Conservation (phyloP, 768 basidiomycete genomes). For the Omphalotus guepiniiformis region DNA sequence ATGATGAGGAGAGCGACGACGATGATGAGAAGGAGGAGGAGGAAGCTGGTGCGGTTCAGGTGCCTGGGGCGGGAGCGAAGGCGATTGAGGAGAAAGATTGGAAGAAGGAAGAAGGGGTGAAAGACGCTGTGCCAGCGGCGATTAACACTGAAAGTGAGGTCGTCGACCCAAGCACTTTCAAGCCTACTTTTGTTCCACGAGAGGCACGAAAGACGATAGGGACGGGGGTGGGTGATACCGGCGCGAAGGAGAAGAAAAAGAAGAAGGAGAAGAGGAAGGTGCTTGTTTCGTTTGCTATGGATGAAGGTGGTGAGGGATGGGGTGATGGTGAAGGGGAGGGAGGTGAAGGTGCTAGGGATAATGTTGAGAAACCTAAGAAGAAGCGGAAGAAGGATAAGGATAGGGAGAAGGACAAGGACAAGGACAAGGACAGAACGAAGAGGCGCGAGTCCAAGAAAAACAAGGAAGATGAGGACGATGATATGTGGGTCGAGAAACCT, state of each 20-base stretch:
- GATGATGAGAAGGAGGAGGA: conserved; percentile 42
- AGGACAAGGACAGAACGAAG: conserved; percentile 39
- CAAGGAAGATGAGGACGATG: conserved; percentile 41
- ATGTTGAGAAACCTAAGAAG: conserved; percentile 19
- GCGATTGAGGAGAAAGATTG: background rate
- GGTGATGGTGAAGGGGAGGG: conserved; percentile 24
- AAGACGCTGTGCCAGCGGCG: conserved; percentile 1
- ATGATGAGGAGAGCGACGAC: conserved; percentile 81
- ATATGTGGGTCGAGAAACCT: conserved; percentile 70
- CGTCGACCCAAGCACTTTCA: conserved; percentile 73
- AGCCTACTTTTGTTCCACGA: conserved; percentile 83
- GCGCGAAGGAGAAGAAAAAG: conserved; percentile 37
- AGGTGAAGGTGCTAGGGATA: conserved; percentile 26
- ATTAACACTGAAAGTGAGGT: conserved; percentile 21
- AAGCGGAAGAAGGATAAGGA: conserved; percentile 30
- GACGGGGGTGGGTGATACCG: conserved; percentile 34
- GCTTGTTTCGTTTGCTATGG: conserved; percentile 59
- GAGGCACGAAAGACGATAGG: conserved; percentile 28
- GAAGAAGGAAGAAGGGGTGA: background rate
- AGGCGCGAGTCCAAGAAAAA: conserved; percentile 32
- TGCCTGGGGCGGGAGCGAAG: conserved; percentile 9
- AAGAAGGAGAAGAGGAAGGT: conserved; percentile 48
- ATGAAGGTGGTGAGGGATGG: conserved; percentile 39
- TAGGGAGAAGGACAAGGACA: conserved; percentile 37
- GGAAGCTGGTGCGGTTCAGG: conserved; percentile 3